Conservation (phyloP, 1,284 basidiomycete genomes). For the Hortiboletus rubellus region DNA sequence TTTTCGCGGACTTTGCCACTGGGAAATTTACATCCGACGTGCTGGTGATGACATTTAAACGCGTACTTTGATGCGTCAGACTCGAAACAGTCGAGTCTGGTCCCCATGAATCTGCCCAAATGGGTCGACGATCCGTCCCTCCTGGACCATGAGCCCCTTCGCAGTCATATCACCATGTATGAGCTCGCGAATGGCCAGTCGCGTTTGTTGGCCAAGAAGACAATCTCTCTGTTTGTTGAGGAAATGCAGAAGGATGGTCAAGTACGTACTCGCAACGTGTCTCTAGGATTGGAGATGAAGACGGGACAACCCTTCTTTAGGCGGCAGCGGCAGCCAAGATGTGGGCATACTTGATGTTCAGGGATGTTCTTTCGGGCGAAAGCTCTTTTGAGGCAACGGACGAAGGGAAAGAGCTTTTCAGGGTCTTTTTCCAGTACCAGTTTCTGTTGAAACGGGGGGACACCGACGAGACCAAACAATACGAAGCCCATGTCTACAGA, state of each 20-base stretch:
- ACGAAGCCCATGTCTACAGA: neutral
- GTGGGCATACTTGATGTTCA: constrained; percentile 20
- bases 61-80: neutral
- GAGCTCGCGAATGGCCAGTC: neutral
- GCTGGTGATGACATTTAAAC: neutral
- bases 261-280: constrained; percentile 17
- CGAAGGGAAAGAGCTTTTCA: constrained; percentile 16
- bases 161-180: neutral
- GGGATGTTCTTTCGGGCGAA: neutral
- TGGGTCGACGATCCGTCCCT: constrained; percentile 25
- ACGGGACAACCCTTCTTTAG: constrained; percentile 11
- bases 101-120: constrained; percentile 23
- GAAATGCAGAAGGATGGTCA: constrained; percentile 14
- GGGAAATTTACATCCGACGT: neutral
- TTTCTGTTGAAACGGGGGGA: neutral
- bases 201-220: neutral
- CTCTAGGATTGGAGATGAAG: neutral
- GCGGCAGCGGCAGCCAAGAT: constrained; percentile 10
- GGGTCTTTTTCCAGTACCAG: constrained; percentile 25
- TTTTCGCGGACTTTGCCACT: neutral
- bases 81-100: neutral
- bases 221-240: constrained; percentile 10
- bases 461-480: neutral
- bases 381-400: constrained; percentile 13
- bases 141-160: constrained; percentile 23